Conservation (phyloP, 176 grass and related monocot genomes). For the Triticum urartu region DNA sequence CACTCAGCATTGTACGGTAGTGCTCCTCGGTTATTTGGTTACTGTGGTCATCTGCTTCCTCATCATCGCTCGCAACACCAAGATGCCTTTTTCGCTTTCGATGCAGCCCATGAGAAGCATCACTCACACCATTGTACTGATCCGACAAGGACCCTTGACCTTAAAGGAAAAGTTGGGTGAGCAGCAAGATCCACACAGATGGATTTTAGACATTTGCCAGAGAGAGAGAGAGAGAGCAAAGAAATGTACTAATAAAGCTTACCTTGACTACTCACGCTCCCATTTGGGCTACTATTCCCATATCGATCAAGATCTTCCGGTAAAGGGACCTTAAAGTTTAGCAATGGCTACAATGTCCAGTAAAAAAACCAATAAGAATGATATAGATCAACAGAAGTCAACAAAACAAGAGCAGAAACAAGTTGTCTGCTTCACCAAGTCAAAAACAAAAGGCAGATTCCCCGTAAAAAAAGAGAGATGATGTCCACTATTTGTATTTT, state of each 20-base stretch:
- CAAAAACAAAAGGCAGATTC: background rate
- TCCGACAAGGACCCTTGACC: slow-evolving; percentile 57
- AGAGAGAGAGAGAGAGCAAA: background rate
- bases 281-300: slow-evolving; percentile 70
- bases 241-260: background rate
- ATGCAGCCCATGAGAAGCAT: slow-evolving; percentile 48
- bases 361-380: slow-evolving; percentile 26
- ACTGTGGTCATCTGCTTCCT: slow-evolving; percentile 57
- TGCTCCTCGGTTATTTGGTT: slow-evolving; percentile 79
- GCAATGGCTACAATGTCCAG: slow-evolving; percentile 66
- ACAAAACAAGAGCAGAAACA: slow-evolving; percentile 10
- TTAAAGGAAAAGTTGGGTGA: slow-evolving; percentile 35
- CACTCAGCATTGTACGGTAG: slow-evolving; percentile 87
- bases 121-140: slow-evolving; percentile 57
- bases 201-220: background rate
- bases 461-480: background rate
- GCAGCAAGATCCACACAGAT: slow-evolving; percentile 10
- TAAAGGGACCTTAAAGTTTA: slow-evolving; percentile 85
- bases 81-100: slow-evolving; percentile 50
- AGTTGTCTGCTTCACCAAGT: background rate
- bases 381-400: background rate
- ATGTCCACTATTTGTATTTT: background rate
- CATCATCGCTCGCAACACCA: slow-evolving; percentile 52
- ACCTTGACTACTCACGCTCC: slow-evolving; percentile 80
- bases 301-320: slow-evolving; percentile 64